phyloP scores from a whole-genome alignment of 78 protist species.

The Bigelowiella natans region DNA sequence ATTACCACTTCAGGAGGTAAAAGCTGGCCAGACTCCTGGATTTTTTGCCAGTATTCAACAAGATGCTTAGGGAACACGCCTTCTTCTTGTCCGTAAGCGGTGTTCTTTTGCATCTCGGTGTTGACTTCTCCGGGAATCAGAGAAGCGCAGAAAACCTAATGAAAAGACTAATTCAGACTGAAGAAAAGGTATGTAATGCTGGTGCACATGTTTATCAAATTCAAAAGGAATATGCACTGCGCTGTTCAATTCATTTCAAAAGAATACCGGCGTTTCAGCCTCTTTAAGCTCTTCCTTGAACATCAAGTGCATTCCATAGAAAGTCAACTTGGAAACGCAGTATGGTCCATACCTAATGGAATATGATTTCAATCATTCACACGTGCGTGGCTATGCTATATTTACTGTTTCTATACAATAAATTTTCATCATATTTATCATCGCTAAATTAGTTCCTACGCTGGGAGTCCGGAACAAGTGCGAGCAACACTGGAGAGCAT shows the following conservation, averaged over 20 bases:
- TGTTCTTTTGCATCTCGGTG: not conserved
- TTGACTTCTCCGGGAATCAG: not conserved
- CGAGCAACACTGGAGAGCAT: not conserved
- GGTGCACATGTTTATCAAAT: not conserved
- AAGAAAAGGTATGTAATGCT: not conserved
- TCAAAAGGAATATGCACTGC: too few species aligned
- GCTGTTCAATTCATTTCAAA: not conserved
- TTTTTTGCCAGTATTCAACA: not conserved
- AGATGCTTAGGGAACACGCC: not conserved
- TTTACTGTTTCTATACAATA: too few species aligned
- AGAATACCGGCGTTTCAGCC: not conserved
- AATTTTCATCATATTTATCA: too few species aligned
- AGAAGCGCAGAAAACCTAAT: not conserved
- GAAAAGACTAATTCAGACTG: not conserved
- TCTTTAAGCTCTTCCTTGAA: not conserved
- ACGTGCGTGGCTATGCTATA: too few species aligned
- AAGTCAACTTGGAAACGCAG: not conserved
- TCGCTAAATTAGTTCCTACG: too few species aligned
- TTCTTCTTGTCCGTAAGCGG: not conserved
- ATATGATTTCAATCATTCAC: too few species aligned
- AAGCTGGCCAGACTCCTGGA: not conserved
- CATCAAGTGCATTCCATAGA: not conserved
- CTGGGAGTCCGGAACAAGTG: not conserved
- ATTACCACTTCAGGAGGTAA: not conserved
- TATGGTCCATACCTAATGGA: not conserved